These are phyloP conservation scores for Myrmaecium sp. DNA, from an alignment of 2,329 filamentous ascomycete species.

Conservation along the genomic window DNA sequence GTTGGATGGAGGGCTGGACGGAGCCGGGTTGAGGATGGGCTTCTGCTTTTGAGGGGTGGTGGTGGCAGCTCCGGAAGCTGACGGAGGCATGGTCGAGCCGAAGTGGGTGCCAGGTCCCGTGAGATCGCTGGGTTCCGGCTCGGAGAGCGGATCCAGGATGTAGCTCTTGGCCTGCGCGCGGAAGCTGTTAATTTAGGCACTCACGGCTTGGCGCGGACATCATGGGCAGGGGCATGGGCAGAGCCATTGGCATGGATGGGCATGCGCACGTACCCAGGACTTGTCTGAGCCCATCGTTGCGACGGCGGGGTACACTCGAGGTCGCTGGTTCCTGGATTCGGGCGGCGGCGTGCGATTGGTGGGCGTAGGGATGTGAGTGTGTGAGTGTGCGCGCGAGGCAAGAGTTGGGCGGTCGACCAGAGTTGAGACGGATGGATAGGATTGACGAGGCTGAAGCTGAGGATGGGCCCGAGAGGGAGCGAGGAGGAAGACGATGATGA, in stretches of 20 bases:
- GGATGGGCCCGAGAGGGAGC: conserved; percentile 1
- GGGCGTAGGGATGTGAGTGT: not conserved
- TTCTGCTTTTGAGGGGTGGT: conserved; percentile 7
- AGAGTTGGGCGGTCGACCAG: not conserved
- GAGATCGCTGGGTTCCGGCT: conserved; percentile 49
- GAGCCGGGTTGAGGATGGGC: conserved; percentile 13
- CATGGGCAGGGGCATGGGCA: too few species aligned
- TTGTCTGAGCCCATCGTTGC: conserved; percentile 6
- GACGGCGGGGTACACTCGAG: too few species aligned
- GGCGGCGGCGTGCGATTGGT: too few species aligned
- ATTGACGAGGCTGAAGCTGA: not conserved
- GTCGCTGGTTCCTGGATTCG: too few species aligned
- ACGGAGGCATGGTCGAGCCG: conserved; percentile 26
- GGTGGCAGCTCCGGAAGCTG: conserved; percentile 1
- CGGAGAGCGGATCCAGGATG: conserved; percentile 52
- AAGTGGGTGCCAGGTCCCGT: conserved; percentile 47
- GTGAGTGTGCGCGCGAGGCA: not conserved
- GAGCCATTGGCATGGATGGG: conserved; percentile 1
- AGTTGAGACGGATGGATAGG: not conserved
- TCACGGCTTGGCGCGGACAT: too few species aligned
- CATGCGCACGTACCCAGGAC: conserved; percentile 7
- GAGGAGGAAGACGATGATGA: conserved; percentile 3
- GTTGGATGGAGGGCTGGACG: conserved; percentile 14
- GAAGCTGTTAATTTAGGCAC: conserved; percentile 5
- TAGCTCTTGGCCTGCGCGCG: conserved; percentile 51